Conservation (phyloP, 148 eudicot species). For the Nyssa sinensis region DNA sequence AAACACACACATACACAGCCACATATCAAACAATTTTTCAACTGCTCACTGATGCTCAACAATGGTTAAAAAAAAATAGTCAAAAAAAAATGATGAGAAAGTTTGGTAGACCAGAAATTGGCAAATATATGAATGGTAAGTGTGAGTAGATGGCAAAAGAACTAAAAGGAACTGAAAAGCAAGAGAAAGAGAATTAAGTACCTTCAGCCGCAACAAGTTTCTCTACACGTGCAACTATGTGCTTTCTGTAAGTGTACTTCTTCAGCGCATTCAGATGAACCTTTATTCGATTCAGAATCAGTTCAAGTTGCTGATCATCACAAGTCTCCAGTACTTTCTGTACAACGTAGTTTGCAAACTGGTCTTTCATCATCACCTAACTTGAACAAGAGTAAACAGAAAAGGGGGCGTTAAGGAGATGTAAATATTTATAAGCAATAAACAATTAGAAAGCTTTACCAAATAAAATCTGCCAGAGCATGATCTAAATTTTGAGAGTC, state of each 20-base stretch:
- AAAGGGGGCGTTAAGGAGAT: neutral
- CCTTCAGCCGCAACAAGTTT: constrained; percentile 93
- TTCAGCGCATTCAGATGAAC: constrained; percentile 78
- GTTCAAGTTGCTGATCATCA: constrained; percentile 82
- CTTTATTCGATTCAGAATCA: constrained; percentile 69
- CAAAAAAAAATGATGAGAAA: too few relatives aligned
- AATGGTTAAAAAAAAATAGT: too few relatives aligned
- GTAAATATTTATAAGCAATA: neutral
- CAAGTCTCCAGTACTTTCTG: constrained; percentile 89
- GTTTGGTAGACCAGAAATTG: neutral
- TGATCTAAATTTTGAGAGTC: neutral
- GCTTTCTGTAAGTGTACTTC: constrained; percentile 88
- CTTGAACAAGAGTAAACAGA: constrained; percentile 12
- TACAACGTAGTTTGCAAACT: constrained; percentile 73
- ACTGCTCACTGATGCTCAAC: too few relatives aligned
- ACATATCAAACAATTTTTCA: too few relatives aligned
- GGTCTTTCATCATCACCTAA: constrained; percentile 83
- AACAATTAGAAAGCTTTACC: neutral
- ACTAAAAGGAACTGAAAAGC: neutral
- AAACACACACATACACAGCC: too few relatives aligned
- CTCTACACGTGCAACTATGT: constrained; percentile 91
- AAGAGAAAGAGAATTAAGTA: constrained; percentile 19
- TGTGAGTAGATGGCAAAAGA: neutral
- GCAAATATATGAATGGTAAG: neutral
- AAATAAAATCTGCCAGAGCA: neutral